These are phyloP conservation scores for Micromonas pusilla DNA, from an alignment of 139 green algal species.

Conservation along the genomic window DNA sequence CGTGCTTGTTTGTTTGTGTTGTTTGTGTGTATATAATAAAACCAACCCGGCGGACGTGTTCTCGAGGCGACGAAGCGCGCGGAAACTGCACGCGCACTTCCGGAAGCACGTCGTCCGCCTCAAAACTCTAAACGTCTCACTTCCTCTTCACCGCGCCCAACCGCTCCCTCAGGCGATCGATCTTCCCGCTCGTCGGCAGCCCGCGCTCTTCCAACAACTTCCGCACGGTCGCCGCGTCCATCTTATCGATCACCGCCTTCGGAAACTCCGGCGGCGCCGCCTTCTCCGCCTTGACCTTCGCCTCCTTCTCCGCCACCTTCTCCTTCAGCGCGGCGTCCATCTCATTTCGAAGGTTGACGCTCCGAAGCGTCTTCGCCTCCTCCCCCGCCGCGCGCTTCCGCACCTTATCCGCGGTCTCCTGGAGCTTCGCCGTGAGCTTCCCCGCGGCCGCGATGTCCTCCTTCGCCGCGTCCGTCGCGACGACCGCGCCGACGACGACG, in stretches of 20 bases:
- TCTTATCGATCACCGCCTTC: background rate
- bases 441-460: background rate
- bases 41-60: too few species aligned
- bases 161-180: slow-evolving; percentile 3
- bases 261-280: background rate
- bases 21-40: too few species aligned
- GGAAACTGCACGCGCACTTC: too few species aligned
- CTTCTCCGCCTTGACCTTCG: background rate
- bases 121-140: background rate
- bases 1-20: too few species aligned
- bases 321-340: slow-evolving; percentile 15
- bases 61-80: too few species aligned
- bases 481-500: slow-evolving; percentile 41
- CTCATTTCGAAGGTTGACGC: background rate
- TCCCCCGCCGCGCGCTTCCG: background rate
- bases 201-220: slow-evolving; percentile 14
- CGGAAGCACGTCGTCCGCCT: too few species aligned
- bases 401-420: background rate
- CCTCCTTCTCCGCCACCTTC: background rate
- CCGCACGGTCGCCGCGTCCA: background rate
- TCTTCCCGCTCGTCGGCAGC: slow-evolving; percentile 4
- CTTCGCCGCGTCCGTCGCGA: background rate
- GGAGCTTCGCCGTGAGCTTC: background rate
- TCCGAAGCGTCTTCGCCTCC: background rate
- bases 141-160: background rate